Conservation (phyloP, 2,329 filamentous ascomycete genomes). For the Fusarium aywerte region DNA sequence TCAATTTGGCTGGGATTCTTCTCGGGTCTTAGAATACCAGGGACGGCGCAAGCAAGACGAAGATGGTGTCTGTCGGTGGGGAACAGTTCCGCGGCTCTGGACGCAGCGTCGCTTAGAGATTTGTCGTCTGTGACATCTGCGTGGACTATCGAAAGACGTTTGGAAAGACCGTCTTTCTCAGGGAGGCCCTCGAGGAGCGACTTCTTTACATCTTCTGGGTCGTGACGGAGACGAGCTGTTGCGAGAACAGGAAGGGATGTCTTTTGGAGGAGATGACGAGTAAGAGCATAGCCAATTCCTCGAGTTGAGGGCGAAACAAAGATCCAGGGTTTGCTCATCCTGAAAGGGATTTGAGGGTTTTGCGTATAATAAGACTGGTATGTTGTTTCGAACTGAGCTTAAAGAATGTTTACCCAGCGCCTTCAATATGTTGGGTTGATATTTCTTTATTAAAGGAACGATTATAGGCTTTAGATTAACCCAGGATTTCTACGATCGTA, state of each 20-base stretch:
- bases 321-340: constrained; percentile 62
- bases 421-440: too few species aligned
- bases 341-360: not conserved
- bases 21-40: constrained; percentile 78
- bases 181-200: constrained; percentile 49
- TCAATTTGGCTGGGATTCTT: constrained; percentile 75
- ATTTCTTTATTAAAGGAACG: not conserved
- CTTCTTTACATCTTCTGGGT: constrained; percentile 51
- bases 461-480: not conserved
- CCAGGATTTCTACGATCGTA: not conserved
- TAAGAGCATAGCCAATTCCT: constrained; percentile 61
- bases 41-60: constrained; percentile 74
- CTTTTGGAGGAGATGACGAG: constrained; percentile 59
- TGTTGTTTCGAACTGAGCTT: not conserved
- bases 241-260: constrained; percentile 62
- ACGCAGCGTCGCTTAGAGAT: constrained; percentile 68
- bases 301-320: constrained; percentile 60
- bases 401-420: not conserved
- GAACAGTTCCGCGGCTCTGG: constrained; percentile 63
- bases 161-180: constrained; percentile 35
- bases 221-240: constrained; percentile 52
- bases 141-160: constrained; percentile 54
- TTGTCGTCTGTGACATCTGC: constrained; percentile 68
- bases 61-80: constrained; percentile 65
- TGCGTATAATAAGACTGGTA: too few species aligned